Evolutionary conservation across 768 basidiomycete genomes (phyloP), one percentile per base, ranked within the genome.

Genomic region (Coprinellus micaceus): DNA sequence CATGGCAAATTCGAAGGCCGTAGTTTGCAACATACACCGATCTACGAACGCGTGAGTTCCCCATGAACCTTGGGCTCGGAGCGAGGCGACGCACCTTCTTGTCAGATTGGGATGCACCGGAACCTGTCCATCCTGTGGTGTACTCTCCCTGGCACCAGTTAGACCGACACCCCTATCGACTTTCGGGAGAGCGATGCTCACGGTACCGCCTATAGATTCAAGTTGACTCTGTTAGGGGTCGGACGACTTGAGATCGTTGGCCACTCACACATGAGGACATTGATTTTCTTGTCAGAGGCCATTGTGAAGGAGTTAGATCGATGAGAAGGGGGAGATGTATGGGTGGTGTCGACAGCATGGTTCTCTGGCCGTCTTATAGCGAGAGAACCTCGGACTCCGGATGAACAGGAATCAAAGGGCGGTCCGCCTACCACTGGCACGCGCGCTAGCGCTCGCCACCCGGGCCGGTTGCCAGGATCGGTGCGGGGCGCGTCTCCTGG

Each of bases 31-130:
- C 84, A 58, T 70, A 88, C 88, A 52, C 88, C 87, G 64, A 89
- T 88, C 88, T 89, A 56, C 49, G n/a, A 4, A 17, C 6, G 6
- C n/a, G 40, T 43, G 7, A 43, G 40, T 43, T 15, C 36, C 9
- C 9, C 17, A 37, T 43, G 33, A 33, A 33, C n/a, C n/a, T 15
- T 43, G 13, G 40, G n/a, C 5, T 7, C 6, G 7, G 40, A 19
- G 13, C 10, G 19, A 21, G 7, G 13, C 6, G n/a, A 43, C 40
- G 40, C 13, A 89, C 91, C 81, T 94, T 97, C 75, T 96, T 96
- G 74, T 96, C 94, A 4, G 93, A 95, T 66, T 86, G 91, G 15
- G 93, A 95, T 41, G 90, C 91, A n/a, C 94, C 94, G 36, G 88
- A 83, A 12, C 84, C 85, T 10, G 91, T 93, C 90, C 91, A 96